Base-by-base conservation (phyloP, 2,329 filamentous ascomycete genomes). In the Fusarium humuli region DNA sequence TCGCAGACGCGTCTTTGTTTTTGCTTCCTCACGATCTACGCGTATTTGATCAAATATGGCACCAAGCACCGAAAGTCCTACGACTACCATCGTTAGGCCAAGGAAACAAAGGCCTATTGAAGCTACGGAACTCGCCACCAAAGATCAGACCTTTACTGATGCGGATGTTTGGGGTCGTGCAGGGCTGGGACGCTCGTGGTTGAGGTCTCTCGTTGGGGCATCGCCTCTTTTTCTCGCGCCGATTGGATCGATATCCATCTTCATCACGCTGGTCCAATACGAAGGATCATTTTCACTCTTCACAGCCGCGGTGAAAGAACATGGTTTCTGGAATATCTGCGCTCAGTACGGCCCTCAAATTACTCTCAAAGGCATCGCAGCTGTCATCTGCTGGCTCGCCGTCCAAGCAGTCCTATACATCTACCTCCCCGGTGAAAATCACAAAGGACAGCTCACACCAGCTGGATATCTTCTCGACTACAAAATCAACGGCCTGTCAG, bases 401-500 rank as follows among this genome's bases (percentile, higher is more conserved):
- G 20, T 73, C 1, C 69, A 74, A 27, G 71, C 69, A 7, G 3
- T 74, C 6, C 44, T 71, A 2, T 74, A 69, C 48, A 42, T 37
- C 45, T 48, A 42, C 1, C 22, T 74, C 10, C 72, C 72, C 1
- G 71, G 72, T 0, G 58, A 67, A 1, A 63, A 57, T 40, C 55
- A 73, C 20, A 76, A 71, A 7, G 82, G 82, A 5, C 82, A 84
- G 49, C 76, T 78, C 14, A 84, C 82, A 1, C 82, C 82, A 6
- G 82, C 81, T 18, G 82, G 82, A 1, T 67, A 83, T 64, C 73
- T 83, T 25, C 75, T 84, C 12, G 76, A 78, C 8, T 84, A 84
- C 63, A 77, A 76, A 22, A 82, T 79, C n/a, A 84, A 84, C 65
- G 82, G 82, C 0, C 70, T 84, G 2, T 67, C 68, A 2, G 81